Percentiles rank a stretch among this genome's conserved stretches.
phyloP scores from a whole-genome alignment of 805 yeast species.

The Saturnispora saitoi region DNA sequence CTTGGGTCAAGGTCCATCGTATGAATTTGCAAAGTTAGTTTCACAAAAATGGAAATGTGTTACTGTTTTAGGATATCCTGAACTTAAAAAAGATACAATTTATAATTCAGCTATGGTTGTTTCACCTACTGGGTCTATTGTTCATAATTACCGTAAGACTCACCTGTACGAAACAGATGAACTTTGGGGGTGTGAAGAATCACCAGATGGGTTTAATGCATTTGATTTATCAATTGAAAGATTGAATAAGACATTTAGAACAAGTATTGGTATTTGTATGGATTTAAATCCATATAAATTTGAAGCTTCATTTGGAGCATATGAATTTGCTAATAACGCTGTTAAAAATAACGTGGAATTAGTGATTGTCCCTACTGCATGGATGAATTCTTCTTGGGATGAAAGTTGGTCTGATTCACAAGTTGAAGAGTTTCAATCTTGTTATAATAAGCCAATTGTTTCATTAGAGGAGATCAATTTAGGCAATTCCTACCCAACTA shows the following conservation, averaged over 20 bases:
- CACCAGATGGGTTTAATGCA: conserved; percentile 49
- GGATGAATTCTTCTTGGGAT: conserved; percentile 51
- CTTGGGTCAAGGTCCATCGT: conserved; percentile 31
- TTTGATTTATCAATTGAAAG: conserved; percentile 35
- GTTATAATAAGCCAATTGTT: conserved; percentile 15
- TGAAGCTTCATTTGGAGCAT: conserved; percentile 64
- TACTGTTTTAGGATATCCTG: conserved; percentile 81
- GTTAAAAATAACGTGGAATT: conserved; percentile 40
- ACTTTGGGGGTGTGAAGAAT: conserved; percentile 69
- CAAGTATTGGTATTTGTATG: conserved; percentile 86
- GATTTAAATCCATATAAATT: conserved; percentile 85
- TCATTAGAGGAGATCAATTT: conserved; percentile 15
- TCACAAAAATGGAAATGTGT: conserved; percentile 47
- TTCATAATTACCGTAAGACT: conserved; percentile 66
- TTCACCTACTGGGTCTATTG: conserved; percentile 45
- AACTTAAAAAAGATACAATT: conserved; percentile 31
- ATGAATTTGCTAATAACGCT: conserved; percentile 60
- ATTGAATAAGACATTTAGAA: conserved; percentile 24
- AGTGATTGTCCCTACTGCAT: conserved; percentile 76
- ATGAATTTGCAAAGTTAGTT: conserved; percentile 47
- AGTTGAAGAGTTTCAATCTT: conserved; percentile 13
- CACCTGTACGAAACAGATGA: conserved; percentile 75
- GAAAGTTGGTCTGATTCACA: conserved; percentile 18
- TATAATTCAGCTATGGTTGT: conserved; percentile 70
- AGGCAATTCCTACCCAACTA: conserved; percentile 1